Evolutionary conservation across 129 eudicot species (phyloP), one percentile per base, ranked within the genome.

Genomic region (Artemisia annua): DNA sequence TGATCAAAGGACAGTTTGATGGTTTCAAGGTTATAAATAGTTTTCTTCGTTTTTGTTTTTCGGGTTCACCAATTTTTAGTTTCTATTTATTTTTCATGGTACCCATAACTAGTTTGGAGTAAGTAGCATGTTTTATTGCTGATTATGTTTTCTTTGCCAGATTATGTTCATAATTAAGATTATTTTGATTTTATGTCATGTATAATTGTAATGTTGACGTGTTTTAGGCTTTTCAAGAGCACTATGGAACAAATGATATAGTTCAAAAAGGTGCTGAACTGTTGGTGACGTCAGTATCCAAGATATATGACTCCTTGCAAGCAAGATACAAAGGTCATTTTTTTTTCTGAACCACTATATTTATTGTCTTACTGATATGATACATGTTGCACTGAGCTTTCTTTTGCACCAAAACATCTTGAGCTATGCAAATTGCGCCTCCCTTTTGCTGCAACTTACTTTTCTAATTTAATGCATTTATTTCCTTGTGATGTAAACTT

Each of bases 171-270:
- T 50, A 28, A 20, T 49, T 20, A 30, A 19, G 78, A 74, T 74
- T 12, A 19, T 74, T 76, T 63, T 74, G 52, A 9, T 3, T 46
- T 2, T 69, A 51, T 69, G 56, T 39, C 66, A 11, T 56, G 59
- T 54, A 52, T 22, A 63, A 54, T 60, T 26, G 6, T 50, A 3
- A 61, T 39, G 50, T 3, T 56, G 70, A 54, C 66, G 50, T 63
- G n/a, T 75, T 69, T 26, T 82, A 94, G 97, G 87, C 80, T 74
- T 77, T 94, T 77, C 85, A 66, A 79, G 89, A 87, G 71, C 85
- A 85, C 48, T 94, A 94, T 86, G 96, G 92, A 82, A 62, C 78
- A 73, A 75, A 83, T 51, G 95, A 87, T 11, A 72, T 86, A 73
- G 83, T 89, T 56, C 74, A 77, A 63, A 69, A 83, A 75, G 98